Base-by-base conservation (phyloP, 495 filamentous ascomycete genomes). In the Neurospora terricola region DNA sequence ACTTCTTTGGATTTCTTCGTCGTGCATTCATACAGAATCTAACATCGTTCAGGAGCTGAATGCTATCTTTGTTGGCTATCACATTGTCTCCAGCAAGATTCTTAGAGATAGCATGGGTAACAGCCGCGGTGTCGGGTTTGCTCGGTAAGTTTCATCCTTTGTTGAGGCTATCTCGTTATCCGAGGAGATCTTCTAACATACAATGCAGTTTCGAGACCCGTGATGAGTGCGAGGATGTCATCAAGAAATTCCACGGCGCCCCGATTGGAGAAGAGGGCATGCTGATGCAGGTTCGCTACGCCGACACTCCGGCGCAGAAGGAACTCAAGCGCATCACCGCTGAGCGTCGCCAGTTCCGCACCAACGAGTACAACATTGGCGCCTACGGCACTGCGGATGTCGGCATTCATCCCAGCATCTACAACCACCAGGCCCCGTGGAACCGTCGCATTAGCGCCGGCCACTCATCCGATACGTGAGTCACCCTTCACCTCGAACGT, bases 41-140 rank as follows among this genome's bases (percentile, higher is more conserved):
- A 38, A 77, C 54, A 21, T 54, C 71, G 73, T 40, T 74, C 39
- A 92, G 90, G 90, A 92, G 79, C 87, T 94, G 72, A 86, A 86
- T 75, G 85, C 87, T n/a, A 90, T 94, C 73, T 98, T 98, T 81
- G 84, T 88, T 75, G 92, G 92, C 23, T 95, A 92, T 83, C 88
- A 88, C 76, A 93, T 97, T 59, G 88, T 93, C 68, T 98, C 95
- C 0, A 91, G 92, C 86, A 93, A 96, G 82, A 96, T 99, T 76
- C 91, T 97, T 73, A 92, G 94, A 69, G 94, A 98, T 80, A 87
- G 88, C 74, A 90, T 93, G 75, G 96, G 94, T 71, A 91, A 94
- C 72, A 97, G 95, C 81, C 95, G 96, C 78, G 95, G 96, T 79
- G 96, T 98, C 74, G 96, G 96, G 36, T 99, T 99, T 83, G 96